Conservation (phyloP, 2,329 filamentous ascomycete species). For the Fusarium sororula region DNA sequence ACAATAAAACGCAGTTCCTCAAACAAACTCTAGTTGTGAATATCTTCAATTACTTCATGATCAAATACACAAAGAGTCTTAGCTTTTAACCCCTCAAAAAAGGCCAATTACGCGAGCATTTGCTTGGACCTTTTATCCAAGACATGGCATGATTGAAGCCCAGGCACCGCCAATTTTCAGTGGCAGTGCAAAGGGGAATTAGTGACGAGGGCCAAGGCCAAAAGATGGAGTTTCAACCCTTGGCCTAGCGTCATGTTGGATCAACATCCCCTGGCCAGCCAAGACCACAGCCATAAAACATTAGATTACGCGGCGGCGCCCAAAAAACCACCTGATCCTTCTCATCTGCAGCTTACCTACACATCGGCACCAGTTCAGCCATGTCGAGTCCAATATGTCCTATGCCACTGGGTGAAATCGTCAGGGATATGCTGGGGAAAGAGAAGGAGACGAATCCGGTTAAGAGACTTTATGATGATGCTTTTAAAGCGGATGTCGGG, state of each 20-base stretch:
- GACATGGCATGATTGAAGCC: not conserved
- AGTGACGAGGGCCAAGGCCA: conserved; percentile 1
- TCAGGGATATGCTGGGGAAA: conserved; percentile 17
- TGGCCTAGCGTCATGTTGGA: conserved; percentile 4
- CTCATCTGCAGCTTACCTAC: not conserved
- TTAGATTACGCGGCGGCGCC: not conserved
- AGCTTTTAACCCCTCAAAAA: not conserved
- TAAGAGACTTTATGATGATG: conserved; percentile 23
- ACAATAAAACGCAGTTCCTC: not conserved
- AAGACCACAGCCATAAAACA: conserved; percentile 5
- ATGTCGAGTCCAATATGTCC: conserved; percentile 26
- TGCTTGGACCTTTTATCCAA: not conserved
- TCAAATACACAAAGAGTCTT: not conserved
- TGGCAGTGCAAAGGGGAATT: conserved; percentile 1
- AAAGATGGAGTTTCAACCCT: conserved; percentile 1
- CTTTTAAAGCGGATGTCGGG: conserved; percentile 28
- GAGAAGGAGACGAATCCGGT: conserved; percentile 23
- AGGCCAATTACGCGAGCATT: not conserved
- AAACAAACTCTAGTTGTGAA: not conserved
- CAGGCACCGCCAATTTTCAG: not conserved
- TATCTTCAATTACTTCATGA: not conserved
- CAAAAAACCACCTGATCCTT: not conserved
- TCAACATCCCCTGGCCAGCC: not conserved
- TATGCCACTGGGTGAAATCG: conserved; percentile 18
- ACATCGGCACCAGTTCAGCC: not conserved